Evolutionary conservation across 176 grass and related monocot genomes (phyloP).

Genomic region (Poa annua): DNA sequence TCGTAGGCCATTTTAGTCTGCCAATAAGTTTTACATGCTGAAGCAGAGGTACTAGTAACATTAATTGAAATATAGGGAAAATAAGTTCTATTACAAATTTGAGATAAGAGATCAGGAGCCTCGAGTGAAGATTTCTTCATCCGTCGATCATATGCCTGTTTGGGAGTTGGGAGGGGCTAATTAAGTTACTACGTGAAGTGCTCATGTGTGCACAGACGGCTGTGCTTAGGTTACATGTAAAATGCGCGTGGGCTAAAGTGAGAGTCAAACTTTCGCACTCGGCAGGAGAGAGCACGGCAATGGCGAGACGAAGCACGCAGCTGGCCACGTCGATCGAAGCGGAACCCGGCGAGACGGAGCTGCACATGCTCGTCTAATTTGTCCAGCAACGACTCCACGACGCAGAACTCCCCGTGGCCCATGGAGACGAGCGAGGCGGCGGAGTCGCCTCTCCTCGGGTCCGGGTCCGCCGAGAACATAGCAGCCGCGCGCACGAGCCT

Average conservation of each 20-base stretch:
- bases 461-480: not conserved
- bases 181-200: too few species aligned
- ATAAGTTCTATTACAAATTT: too few species aligned
- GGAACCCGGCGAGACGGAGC: not conserved
- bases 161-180: too few species aligned
- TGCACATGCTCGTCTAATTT: not conserved
- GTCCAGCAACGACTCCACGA: not conserved
- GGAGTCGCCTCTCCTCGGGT: constrained; percentile 3
- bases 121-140: too few species aligned
- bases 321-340: not conserved
- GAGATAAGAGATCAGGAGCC: too few species aligned
- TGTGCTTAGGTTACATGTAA: not conserved
- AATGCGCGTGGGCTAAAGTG: constrained; percentile 6
- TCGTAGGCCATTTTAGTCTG: too few species aligned
- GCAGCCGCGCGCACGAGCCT: not conserved
- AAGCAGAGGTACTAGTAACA: too few species aligned
- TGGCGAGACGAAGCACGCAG: not conserved
- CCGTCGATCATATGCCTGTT: too few species aligned
- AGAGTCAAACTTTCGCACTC: not conserved
- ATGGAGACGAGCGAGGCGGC: not conserved
- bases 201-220: too few species aligned
- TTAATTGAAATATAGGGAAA: too few species aligned
- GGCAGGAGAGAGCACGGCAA: not conserved
- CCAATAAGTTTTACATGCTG: too few species aligned
- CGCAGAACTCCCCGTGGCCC: not conserved